Evolutionary conservation across 1,284 basidiomycete genomes (phyloP).

Genomic region (Ganoderma lucidum): DNA sequence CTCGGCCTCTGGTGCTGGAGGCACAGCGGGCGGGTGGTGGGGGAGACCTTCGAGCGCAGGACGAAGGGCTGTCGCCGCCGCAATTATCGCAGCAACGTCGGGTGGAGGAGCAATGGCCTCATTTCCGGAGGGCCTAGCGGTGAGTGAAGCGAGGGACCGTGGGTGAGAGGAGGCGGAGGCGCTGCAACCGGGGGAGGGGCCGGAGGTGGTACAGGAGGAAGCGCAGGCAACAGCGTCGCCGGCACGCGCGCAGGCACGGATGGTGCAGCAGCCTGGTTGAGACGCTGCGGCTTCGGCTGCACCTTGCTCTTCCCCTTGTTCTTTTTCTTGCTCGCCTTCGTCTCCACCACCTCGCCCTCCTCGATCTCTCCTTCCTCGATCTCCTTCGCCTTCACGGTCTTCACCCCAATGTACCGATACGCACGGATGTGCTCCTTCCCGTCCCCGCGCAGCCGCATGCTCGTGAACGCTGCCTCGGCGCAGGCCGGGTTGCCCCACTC

Average conservation of each 20-base stretch:
- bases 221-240: not conserved
- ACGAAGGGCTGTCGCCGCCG: not conserved
- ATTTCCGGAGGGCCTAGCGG: not conserved
- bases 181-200: not conserved
- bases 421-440: conserved; percentile 56
- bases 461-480: conserved; percentile 59
- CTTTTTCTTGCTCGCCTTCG: conserved; percentile 33
- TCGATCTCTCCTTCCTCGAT: conserved; percentile 42
- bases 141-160: not conserved
- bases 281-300: conserved; percentile 16
- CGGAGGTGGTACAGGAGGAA: not conserved
- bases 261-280: not conserved
- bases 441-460: conserved; percentile 54
- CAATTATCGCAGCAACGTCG: not conserved
- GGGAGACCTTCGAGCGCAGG: conserved; percentile 21
- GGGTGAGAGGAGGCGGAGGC: not conserved
- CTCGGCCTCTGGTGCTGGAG: not conserved
- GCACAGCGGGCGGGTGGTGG: not conserved
- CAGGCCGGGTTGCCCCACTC: conserved; percentile 57
- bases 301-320: conserved; percentile 29
- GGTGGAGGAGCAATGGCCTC: too few relatives aligned
- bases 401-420: conserved; percentile 56
- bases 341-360: conserved; percentile 31
- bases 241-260: not conserved
- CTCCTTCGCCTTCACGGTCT: conserved; percentile 26